Conservation (phyloP, 2,329 filamentous ascomycete species). For the Penicillium brevicompactum region DNA sequence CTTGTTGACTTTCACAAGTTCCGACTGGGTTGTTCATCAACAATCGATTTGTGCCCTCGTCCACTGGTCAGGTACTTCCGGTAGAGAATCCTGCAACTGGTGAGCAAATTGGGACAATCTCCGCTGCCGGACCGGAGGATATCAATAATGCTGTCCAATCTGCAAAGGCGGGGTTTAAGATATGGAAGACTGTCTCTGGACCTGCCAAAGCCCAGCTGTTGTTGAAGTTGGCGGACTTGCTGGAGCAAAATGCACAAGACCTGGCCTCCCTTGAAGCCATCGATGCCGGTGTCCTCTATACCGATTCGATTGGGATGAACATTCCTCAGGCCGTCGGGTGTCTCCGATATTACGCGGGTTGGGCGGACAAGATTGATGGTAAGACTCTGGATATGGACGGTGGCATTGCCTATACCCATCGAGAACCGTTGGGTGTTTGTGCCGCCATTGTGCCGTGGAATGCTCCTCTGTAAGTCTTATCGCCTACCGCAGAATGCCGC, state of each 20-base stretch:
- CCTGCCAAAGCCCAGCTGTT: slow-evolving; percentile 21
- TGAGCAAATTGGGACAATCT: slow-evolving; percentile 22
- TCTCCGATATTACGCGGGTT: slow-evolving; percentile 33
- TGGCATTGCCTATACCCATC: slow-evolving; percentile 26
- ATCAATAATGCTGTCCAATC: slow-evolving; percentile 27
- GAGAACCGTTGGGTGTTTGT: slow-evolving; percentile 32
- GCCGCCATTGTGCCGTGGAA: slow-evolving; percentile 36
- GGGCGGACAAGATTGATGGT: slow-evolving; percentile 33
- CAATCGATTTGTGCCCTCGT: slow-evolving; percentile 29
- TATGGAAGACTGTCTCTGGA: slow-evolving; percentile 26
- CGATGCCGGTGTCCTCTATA: slow-evolving; percentile 27
- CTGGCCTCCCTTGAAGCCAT: slow-evolving; percentile 29
- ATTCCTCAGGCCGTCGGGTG: slow-evolving; percentile 25
- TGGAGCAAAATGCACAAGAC: slow-evolving; percentile 30
- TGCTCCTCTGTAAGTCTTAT: slow-evolving; percentile 26
- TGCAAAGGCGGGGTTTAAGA: slow-evolving; percentile 20
- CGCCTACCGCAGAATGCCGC: neutral
- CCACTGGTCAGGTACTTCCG: slow-evolving; percentile 16
- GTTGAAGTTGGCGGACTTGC: slow-evolving; percentile 28
- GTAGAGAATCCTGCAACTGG: slow-evolving; percentile 31
- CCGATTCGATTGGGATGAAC: slow-evolving; percentile 25
- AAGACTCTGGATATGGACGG: slow-evolving; percentile 26
- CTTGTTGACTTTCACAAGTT: slow-evolving; percentile 13
- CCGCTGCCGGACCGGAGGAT: slow-evolving; percentile 27
- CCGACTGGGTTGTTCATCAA: slow-evolving; percentile 32